phyloP scores from a whole-genome alignment of 2,329 filamentous ascomycete genomes.

The Tolypocladium paradoxum region DNA sequence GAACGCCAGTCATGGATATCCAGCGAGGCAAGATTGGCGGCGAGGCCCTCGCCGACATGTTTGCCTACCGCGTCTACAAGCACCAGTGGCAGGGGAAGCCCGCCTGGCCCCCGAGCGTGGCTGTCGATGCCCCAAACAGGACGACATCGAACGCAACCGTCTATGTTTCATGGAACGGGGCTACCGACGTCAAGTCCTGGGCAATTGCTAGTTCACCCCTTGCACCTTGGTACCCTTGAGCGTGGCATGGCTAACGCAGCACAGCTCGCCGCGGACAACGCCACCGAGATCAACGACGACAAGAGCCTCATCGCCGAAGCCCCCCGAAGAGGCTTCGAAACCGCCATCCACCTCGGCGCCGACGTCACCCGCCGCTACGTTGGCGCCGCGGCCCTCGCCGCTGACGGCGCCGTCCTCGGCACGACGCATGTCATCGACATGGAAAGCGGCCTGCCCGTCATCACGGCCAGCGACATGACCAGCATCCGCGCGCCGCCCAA shows the following conservation, averaged over 20 bases:
- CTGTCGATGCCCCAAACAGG: background rate
- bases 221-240: background rate
- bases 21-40: constrained; percentile 10
- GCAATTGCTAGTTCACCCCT: background rate
- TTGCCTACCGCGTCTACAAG: constrained; percentile 17
- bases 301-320: background rate
- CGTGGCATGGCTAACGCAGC: background rate
- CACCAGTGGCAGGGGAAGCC: constrained; percentile 16
- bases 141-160: background rate
- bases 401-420: background rate
- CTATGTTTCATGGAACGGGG: background rate
- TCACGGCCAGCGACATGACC: background rate
- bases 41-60: constrained; percentile 14
- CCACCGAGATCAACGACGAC: background rate
- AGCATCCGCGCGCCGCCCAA: background rate
- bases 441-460: background rate
- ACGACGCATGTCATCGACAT: background rate
- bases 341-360: background rate
- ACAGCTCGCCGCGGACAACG: background rate
- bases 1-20: background rate
- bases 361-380: background rate
- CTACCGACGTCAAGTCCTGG: background rate
- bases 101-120: constrained; percentile 16
- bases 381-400: background rate
- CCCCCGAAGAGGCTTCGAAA: background rate